Base-by-base conservation (phyloP, 2,329 filamentous ascomycete species). In the Calonectria naviculata region DNA sequence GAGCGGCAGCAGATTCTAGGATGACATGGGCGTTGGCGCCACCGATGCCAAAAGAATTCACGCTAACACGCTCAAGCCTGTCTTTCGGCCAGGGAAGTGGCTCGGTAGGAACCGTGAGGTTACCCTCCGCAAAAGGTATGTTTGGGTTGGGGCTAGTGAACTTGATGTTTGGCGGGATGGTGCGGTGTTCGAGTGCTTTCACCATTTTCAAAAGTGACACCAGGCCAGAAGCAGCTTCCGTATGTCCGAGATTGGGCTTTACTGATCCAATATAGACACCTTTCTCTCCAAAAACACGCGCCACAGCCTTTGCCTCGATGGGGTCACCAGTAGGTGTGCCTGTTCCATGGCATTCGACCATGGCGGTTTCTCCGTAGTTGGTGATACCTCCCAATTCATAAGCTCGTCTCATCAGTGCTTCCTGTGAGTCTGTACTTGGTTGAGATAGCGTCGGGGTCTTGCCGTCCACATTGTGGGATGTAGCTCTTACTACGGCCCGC, bases 201-300 rank as follows among this genome's bases (percentile, higher is more conserved):
- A 78, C 66, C 3, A 70, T 47, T 36, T 81, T 81, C 17, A 80
- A 73, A 4, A 81, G 21, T 2, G 72, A 54, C 0, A 74, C 71
- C 2, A 81, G 21, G 0, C 79, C 80, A 0, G 73, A 71, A 2
- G 74, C 73, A 0, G 70, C 75, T 31, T 79, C 78, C 0, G 71
- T 46, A 28, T 80, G 79, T 5, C 80, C 78, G 15, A 87, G 81
- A 47, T 87, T 75, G 0, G 85, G 83, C 46, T 87, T 87, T 4
- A 87, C 72, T 5, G 70, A 68, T 1, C 49, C 63, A 24, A 74
- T 62, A 0, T 13, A 65, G n/a, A 69, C 19, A 0, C 9, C 1
- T 13, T 61, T 38, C 17, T 46, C 38, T 4, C 58, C 60, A 49
- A 63, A 63, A 9, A 6, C 1, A 4, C 29, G 28, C 12, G 19